Conservation (phyloP, 208 protist species). For the Trichomonas tenax region DNA sequence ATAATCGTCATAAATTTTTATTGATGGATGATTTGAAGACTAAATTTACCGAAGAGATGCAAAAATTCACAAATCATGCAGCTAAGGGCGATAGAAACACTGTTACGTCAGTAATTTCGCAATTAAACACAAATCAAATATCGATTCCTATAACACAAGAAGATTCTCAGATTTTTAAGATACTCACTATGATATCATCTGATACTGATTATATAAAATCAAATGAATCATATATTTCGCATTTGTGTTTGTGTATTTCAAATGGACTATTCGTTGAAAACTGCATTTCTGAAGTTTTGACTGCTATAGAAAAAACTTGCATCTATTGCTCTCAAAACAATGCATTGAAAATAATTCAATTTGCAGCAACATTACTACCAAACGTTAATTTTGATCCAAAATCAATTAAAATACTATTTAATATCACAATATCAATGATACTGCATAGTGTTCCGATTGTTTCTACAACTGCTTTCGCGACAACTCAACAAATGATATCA, state of each 20-base stretch:
- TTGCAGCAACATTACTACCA: background rate
- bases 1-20: background rate
- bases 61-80: background rate
- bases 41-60: background rate
- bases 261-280: background rate
- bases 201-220: background rate
- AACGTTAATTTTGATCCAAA: background rate
- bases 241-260: background rate
- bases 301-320: background rate
- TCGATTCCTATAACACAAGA: background rate
- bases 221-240: background rate
- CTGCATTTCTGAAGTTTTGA: background rate
- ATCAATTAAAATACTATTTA: background rate
- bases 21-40: background rate
- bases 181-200: background rate
- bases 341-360: background rate
- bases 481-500: background rate
- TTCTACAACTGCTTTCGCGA: background rate
- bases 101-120: background rate
- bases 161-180: background rate
- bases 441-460: background rate
- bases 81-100: background rate
- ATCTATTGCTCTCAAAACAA: background rate
- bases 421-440: background rate
- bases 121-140: background rate